Evolutionary conservation across 345 rosid genomes (phyloP), one percentile per base, ranked within the genome.

Genomic region (Pistacia atlantica): DNA sequence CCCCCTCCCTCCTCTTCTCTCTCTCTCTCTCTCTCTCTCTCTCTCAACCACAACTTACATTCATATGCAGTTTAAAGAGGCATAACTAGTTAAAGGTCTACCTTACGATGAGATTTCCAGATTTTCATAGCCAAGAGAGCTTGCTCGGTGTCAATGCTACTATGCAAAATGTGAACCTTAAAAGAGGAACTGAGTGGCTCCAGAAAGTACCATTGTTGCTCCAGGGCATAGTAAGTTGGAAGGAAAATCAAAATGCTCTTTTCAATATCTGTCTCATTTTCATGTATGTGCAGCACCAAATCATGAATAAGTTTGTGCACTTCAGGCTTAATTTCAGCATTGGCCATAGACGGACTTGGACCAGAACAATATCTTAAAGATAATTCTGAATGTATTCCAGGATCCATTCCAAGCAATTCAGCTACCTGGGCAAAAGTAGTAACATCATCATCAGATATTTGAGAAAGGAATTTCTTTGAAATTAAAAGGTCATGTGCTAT

Each of bases 231-330:
- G 84, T 95, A 95, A 7, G 99, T 93, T 68, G 98, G 99, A 83
- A 95, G 98, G 84, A 95, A 95, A 79, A 93, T 86, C 89, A 95
- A 85, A 74, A 93, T 91, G 84, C 98, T 83, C 88, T 95, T 95
- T 74, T 93, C 97, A 63, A 88, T 87, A 76, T 95, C 97, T 63
- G 90, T 87, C 79, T 95, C 99, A 80, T 85, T 87, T 73, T 81
- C 42, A 82, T 95, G 90, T 81, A 93, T 93, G 83, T 87, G 76
- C 77, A 91, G 58, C 73, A 95, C 83, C 82, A 95, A 88, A 79
- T 89, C 83, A 84, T 88, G 86, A 78, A 93, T 93, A 81, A 95
- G 92, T 74, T 68, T 77, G 80, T 95, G 97, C 81, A 91, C 83
- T 80, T 90, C 86, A 76, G 94, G 87, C 69, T 90, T 89, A 60